A percentile compares a stretch with the other conserved stretches of the same genome.
Conservation (phyloP, 225 moss, liverwort and hornwort genomes). For the Sphagnum contortum region DNA sequence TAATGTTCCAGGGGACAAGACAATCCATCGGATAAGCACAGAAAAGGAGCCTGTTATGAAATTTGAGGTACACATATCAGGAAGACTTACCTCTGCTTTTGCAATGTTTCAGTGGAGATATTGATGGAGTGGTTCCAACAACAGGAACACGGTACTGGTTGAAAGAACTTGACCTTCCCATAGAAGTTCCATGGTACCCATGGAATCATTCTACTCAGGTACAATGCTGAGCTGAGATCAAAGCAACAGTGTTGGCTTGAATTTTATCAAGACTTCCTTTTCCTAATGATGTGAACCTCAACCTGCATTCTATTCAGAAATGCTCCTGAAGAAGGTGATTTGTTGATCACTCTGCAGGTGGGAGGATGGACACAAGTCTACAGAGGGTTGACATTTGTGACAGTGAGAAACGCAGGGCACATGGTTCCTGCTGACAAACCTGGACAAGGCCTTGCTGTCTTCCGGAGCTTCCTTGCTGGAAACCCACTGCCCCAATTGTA, state of each 20-base stretch:
- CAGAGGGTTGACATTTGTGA: slow-evolving; percentile 70
- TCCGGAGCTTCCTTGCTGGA: slow-evolving; percentile 61
- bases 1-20: no score
- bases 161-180: slow-evolving; percentile 35
- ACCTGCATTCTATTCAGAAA: background rate
- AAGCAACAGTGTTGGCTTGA: background rate
- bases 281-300: background rate
- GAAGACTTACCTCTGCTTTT: background rate
- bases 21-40: no score
- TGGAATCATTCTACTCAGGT: slow-evolving; percentile 89
- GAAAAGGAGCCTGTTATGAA: no score
- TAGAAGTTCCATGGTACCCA: slow-evolving; percentile 63
- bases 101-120: slow-evolving; percentile 51
- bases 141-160: slow-evolving; percentile 60
- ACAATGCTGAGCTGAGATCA: background rate
- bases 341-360: slow-evolving; percentile 36
- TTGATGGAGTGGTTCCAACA: slow-evolving; percentile 72
- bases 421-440: slow-evolving; percentile 78
- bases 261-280: background rate
- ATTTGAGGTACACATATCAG: background rate
- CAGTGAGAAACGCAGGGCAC: slow-evolving; percentile 78
- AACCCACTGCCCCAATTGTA: slow-evolving; percentile 59
- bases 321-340: background rate
- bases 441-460: slow-evolving; percentile 58
- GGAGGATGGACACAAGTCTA: slow-evolving; percentile 81